These are phyloP conservation scores for Hippophae tibetana DNA, from an alignment of 306 rosid genomes.

Conservation along the genomic window DNA sequence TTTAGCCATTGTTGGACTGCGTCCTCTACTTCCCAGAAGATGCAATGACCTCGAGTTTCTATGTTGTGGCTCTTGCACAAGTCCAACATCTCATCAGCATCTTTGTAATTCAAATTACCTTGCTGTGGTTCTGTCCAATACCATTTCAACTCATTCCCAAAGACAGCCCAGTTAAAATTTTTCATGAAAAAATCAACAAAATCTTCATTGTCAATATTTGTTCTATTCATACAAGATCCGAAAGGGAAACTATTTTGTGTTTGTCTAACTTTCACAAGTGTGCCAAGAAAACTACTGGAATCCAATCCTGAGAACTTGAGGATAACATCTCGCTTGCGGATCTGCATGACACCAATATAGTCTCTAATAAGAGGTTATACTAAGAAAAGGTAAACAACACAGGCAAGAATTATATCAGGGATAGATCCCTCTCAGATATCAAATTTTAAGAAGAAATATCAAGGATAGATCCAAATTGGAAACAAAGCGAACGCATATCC, in stretches of 20 bases:
- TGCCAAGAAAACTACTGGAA: conserved; percentile 22
- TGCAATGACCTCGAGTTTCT: conserved; percentile 73
- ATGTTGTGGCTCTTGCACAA: conserved; percentile 57
- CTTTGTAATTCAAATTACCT: conserved; percentile 69
- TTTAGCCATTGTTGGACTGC: conserved; percentile 68
- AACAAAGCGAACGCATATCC: no score
- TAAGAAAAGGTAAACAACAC: no score
- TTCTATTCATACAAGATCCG: conserved; percentile 70
- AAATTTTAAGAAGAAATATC: no score
- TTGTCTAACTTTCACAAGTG: conserved; percentile 57
- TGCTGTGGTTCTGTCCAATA: conserved; percentile 81
- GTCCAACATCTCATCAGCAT: conserved; percentile 70
- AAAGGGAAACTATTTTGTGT: conserved; percentile 58
- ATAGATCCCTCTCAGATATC: no score
- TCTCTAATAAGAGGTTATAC: no score
- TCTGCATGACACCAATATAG: conserved; percentile 28
- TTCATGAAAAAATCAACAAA: conserved; percentile 58
- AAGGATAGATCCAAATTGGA: no score
- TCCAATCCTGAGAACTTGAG: conserved; percentile 63
- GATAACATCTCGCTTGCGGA: conserved; percentile 68
- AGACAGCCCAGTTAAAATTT: conserved; percentile 91
- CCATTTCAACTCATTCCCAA: conserved; percentile 96
- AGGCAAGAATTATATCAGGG: no score
- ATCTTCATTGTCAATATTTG: conserved; percentile 87
- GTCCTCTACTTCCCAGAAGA: conserved; percentile 83